These are phyloP conservation scores for Zangia roseola DNA, from an alignment of 768 basidiomycete species.

Conservation along the genomic window DNA sequence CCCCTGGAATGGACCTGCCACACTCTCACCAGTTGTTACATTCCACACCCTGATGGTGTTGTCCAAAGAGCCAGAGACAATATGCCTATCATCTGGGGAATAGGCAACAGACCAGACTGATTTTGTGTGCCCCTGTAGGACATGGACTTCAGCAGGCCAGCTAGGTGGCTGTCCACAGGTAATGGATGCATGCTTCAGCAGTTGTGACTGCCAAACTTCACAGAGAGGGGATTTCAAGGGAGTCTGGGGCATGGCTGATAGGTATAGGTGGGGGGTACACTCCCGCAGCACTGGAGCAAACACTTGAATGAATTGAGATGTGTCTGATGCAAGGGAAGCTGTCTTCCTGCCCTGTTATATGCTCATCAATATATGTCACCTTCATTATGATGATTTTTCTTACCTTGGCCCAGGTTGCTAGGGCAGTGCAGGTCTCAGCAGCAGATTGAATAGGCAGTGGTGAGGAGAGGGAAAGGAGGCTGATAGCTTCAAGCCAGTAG, in stretches of 20 bases:
- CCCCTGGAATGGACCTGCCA: constrained; percentile 2
- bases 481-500: too few relatives aligned
- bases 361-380: too few relatives aligned
- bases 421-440: not conserved
- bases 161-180: not conserved
- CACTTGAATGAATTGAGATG: constrained; percentile 1
- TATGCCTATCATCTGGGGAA: constrained; percentile 2
- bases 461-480: not conserved
- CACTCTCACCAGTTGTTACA: not conserved
- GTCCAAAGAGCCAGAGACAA: constrained; percentile 3
- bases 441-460: not conserved
- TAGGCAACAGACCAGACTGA: not conserved
- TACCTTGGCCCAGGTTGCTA: constrained; percentile 8
- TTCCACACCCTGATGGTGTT: constrained; percentile 16
- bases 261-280: not conserved
- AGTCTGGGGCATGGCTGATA: constrained; percentile 5
- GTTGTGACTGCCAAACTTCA: not conserved
- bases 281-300: not conserved
- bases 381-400: not conserved
- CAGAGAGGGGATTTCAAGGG: not conserved
- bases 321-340: constrained; percentile 2
- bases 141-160: constrained; percentile 1
- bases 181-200: not conserved
- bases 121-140: not conserved
- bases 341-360: not conserved